Evolutionary conservation across 2,329 filamentous ascomycete genomes (phyloP), one percentile per base, ranked within the genome.

Genomic region (Kalmusia sp.): DNA sequence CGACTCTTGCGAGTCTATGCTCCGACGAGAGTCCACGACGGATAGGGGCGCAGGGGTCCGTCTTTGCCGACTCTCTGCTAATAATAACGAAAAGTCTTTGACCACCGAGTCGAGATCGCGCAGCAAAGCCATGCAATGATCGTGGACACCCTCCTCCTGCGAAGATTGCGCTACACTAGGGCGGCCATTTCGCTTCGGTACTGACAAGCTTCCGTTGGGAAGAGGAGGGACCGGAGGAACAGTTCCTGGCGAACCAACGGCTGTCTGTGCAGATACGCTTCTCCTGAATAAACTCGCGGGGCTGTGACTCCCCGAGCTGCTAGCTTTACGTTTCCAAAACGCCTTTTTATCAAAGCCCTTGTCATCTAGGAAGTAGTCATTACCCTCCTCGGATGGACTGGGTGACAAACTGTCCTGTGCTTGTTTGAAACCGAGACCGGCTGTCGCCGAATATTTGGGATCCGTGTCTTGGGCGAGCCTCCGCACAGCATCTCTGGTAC

Each of bases 241-340:
- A 30, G 74, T 31, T 6, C 72, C 65, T 9, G 79, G 75, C 4
- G 77, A 71, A 12, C 82, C 79, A 6, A 81, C 78, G 3, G 77
- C 76, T 17, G 84, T 70, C 64, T 86, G 83, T 11, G 80, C 77
- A 24, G 82, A 82, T n/a, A 81, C 74, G 58, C 76, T 82, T 68
- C 79, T 76, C 49, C 74, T 77, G 61, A 80, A 78, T 34, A 77
- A 62, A 49, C 63, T 79, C 58, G 76, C 71, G 17, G 75, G 75
- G 59, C 70, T 77, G 43, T 65, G 66, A 24, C 70, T 75, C 19
- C 72, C 77, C 19, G 76, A 77, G 35, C 72, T 77, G 64, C 87
- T 93, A 1, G 88, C 80, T 75, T 96, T 97, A 41, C 93, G 87
- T 73, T 92, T 96, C 95, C 95, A 99, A 69, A 99, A 98, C 0